Evolutionary conservation across 257 asterid species (phyloP).

Genomic region (Orobanche coerulescens): DNA sequence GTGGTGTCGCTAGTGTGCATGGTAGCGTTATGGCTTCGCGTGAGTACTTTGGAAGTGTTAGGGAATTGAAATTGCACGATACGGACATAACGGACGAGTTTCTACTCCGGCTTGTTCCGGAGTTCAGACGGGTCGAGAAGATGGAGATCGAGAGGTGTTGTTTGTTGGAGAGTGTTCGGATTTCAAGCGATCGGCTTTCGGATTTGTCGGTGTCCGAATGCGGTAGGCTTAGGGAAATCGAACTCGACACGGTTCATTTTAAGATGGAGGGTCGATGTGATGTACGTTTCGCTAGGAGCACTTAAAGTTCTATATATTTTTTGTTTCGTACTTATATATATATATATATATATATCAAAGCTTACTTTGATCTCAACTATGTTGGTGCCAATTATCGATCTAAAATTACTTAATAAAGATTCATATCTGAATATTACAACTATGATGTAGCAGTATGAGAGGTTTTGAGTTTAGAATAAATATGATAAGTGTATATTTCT

Average conservation of each 20-base stretch:
- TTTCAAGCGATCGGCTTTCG: not conserved
- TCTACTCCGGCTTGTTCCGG: not conserved
- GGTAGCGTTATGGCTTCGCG: not conserved
- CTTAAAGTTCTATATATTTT: too few relatives aligned
- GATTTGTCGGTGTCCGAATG: not conserved
- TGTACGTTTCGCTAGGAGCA: too few relatives aligned
- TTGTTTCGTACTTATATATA: too few relatives aligned
- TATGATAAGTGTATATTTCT: too few relatives aligned
- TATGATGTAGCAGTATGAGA: too few relatives aligned
- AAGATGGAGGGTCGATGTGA: not conserved
- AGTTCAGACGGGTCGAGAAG: not conserved
- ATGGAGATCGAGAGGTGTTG: not conserved
- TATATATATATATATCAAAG: too few relatives aligned
- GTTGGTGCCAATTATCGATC: too few relatives aligned
- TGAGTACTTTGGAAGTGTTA: not conserved
- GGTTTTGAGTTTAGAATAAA: too few relatives aligned
- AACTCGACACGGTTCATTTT: not conserved
- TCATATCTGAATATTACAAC: too few relatives aligned
- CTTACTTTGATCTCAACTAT: too few relatives aligned
- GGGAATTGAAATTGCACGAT: conserved; percentile 5
- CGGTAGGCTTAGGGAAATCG: not conserved
- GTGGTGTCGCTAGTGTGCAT: not conserved
- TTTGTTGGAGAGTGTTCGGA: not conserved
- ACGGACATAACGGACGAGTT: not conserved
- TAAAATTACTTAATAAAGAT: too few relatives aligned